These are phyloP conservation scores for Gyrodon lividus DNA, from an alignment of 768 basidiomycete species.

Conservation along the genomic window DNA sequence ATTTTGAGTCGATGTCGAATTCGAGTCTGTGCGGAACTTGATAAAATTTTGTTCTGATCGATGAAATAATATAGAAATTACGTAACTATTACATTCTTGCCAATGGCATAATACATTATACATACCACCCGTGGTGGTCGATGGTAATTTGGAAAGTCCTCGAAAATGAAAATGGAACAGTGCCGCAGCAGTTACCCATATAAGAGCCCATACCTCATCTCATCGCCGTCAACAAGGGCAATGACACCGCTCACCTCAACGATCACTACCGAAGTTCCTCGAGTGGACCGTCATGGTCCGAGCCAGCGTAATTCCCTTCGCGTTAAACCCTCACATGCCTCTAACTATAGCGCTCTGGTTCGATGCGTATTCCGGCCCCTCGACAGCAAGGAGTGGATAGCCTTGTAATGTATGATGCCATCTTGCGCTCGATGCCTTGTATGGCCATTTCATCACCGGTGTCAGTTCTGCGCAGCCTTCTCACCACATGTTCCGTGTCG, in stretches of 20 bases:
- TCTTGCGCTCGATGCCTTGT: not conserved
- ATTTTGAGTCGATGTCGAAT: not conserved
- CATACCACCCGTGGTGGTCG: not conserved
- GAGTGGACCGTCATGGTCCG: not conserved
- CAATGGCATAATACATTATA: not conserved
- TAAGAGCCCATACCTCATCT: not conserved
- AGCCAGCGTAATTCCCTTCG: not conserved
- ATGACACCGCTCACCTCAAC: not conserved
- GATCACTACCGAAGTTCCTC: not conserved
- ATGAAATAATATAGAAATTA: not conserved
- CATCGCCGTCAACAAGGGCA: not conserved
- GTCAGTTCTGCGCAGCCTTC: not conserved
- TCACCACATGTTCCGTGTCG: not conserved
- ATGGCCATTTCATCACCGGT: not conserved
- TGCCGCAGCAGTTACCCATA: not conserved
- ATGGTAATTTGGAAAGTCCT: not conserved
- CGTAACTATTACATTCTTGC: not conserved
- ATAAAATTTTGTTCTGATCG: conserved; percentile 12
- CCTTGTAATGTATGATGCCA: not conserved
- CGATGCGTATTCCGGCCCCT: not conserved
- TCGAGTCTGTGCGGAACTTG: not conserved
- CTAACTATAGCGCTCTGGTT: not conserved
- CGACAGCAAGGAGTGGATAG: not conserved
- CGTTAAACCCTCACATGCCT: not conserved
- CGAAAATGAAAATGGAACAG: not conserved